Percentiles rank a stretch among this genome's conserved stretches.
These are phyloP conservation scores for Leccinum boreale DNA, from an alignment of 768 basidiomycete genomes.

Conservation along the genomic window DNA sequence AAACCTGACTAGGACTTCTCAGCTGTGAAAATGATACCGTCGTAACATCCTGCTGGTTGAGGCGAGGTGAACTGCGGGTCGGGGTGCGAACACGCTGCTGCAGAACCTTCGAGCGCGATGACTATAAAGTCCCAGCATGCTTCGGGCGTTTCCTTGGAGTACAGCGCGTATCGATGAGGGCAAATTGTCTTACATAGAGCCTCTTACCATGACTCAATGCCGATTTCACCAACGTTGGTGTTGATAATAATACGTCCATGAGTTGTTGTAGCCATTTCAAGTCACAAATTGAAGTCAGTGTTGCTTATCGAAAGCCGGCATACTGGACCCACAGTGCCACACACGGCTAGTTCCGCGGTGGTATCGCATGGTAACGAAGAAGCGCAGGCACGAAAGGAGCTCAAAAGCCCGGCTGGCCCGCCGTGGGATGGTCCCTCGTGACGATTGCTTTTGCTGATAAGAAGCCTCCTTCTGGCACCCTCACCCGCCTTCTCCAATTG, in stretches of 20 bases:
- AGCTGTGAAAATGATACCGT: slow-evolving; percentile 95
- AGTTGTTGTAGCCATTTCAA: slow-evolving; percentile 75
- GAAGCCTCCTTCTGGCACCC: too few species aligned
- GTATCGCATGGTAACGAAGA: too few species aligned
- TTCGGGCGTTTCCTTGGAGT: slow-evolving; percentile 81
- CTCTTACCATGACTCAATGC: slow-evolving; percentile 80
- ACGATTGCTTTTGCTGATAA: too few species aligned
- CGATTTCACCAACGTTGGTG: slow-evolving; percentile 83
- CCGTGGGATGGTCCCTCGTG: too few species aligned
- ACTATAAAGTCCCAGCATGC: slow-evolving; percentile 89
- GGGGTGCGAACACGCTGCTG: background rate
- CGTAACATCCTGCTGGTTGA: slow-evolving; percentile 76
- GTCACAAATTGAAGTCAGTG: background rate
- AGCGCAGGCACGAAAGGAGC: too few species aligned
- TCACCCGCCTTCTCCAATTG: too few species aligned
- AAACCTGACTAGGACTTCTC: slow-evolving; percentile 1
- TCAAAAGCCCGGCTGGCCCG: too few species aligned
- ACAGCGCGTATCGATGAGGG: background rate
- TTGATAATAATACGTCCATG: slow-evolving; percentile 83
- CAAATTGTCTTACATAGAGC: background rate
- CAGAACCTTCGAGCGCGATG: slow-evolving; percentile 80
- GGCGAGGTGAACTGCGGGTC: slow-evolving; percentile 3
- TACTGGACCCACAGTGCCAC: too few species aligned
- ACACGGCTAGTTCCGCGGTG: background rate
- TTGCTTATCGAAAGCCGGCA: too few species aligned